Base-by-base conservation (phyloP, 106 monocot genomes). In the Dendrobium catenatum region DNA sequence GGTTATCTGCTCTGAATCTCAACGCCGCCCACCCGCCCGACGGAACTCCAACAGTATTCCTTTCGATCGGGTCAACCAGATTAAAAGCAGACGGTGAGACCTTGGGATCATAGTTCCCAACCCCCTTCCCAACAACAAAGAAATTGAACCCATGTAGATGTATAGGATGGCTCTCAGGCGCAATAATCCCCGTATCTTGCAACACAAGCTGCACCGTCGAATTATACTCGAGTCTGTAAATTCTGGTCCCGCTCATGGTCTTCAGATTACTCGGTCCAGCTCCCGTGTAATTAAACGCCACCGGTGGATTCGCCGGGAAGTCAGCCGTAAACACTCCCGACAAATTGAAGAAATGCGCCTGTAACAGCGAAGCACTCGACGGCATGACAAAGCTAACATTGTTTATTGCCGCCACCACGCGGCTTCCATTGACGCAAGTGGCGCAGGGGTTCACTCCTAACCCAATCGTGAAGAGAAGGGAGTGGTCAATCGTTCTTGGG, bases 61-160 rank as follows among this genome's bases (percentile, higher is more conserved):
- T 82, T 77, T 94, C 91, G 0, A 89, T 48, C 0, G 91, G 91
- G 66, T 94, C 93, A 24, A 91, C 84, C 13, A 94, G 86, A 75
- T 94, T 94, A 74, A 91, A 91, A 11, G 42, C 87, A 9, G 70
- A 20, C 0, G 91, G 86, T 19, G 85, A 80, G 10, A 77, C 81
- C 49, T 74, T 86, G 1, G 89, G 82, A 64, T 89, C 77, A 46
- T 85, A 91, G 24, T 94, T 94, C 17, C 88, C 90, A 0, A 86
- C 9, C 72, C 95, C 92, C 75, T 74, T 88, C 19, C 88, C 95
- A 0, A 95, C 87, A 1, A 82, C 92, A 68, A 95, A 95, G 81
- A 92, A 95, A 55, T 92, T 95, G 84, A 78, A 92, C 7, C 92
- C 92, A 27, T 95, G 92, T 51, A 95, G 79, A 81, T 95, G 92